phyloP scores from a whole-genome alignment of 371 early-diverging fungal species.

The Actinomucor elegans region DNA sequence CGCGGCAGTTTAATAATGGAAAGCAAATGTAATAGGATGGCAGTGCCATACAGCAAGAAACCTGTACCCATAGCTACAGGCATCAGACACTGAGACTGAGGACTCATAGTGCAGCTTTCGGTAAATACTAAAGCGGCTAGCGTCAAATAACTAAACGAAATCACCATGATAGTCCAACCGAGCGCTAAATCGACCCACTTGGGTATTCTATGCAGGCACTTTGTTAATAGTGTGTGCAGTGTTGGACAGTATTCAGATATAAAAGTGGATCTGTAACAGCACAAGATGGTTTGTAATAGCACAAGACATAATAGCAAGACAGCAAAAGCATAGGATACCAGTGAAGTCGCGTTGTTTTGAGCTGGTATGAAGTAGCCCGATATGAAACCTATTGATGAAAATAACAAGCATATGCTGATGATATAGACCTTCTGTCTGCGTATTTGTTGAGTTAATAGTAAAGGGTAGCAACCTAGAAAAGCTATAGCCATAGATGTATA shows the following conservation, averaged over 20 bases:
- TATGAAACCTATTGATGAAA: slow-evolving; percentile 31
- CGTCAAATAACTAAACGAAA: slow-evolving; percentile 28
- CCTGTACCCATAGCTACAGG: slow-evolving; percentile 45
- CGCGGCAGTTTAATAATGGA: slow-evolving; percentile 36
- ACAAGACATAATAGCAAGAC: slow-evolving; percentile 16
- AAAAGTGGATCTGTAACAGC: background rate
- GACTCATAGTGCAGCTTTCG: slow-evolving; percentile 21
- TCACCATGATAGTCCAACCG: slow-evolving; percentile 29
- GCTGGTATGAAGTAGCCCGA: slow-evolving; percentile 24
- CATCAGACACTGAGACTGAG: slow-evolving; percentile 26
- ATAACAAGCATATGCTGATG: slow-evolving; percentile 18
- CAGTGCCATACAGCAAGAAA: slow-evolving; percentile 38
- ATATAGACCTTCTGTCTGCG: slow-evolving; percentile 30
- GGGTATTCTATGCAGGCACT: slow-evolving; percentile 9
- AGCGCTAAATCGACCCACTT: slow-evolving; percentile 27
- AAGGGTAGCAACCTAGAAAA: slow-evolving; percentile 41
- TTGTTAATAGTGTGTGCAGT: background rate
- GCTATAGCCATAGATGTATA: slow-evolving; percentile 35
- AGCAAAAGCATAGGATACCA: slow-evolving; percentile 1
- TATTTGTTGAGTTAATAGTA: slow-evolving; percentile 36
- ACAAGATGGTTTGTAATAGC: slow-evolving; percentile 4
- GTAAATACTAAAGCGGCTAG: slow-evolving; percentile 30
- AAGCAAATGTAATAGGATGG: slow-evolving; percentile 34
- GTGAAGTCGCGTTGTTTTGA: slow-evolving; percentile 8
- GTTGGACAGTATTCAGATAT: background rate